phyloP scores from a whole-genome alignment of 306 rosid genomes.

The Vicia villosa region DNA sequence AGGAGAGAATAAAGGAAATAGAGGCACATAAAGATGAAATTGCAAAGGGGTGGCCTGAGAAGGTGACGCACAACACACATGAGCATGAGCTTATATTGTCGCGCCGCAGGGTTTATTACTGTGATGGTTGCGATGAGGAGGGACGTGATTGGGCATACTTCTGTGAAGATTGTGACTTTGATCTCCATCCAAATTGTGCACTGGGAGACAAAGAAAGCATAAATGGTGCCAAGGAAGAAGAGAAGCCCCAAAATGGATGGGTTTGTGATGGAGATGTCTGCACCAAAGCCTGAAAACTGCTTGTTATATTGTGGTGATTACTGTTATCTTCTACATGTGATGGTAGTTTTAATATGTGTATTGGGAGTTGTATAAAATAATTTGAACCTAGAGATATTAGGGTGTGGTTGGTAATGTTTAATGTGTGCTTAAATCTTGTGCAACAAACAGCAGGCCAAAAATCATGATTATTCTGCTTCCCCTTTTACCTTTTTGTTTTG shows the following conservation, averaged over 20 bases:
- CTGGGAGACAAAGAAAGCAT: constrained; percentile 40
- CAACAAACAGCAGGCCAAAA: neutral
- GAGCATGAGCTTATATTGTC: constrained; percentile 58
- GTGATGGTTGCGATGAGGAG: constrained; percentile 49
- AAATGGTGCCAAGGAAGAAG: constrained; percentile 38
- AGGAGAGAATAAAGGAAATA: constrained; percentile 50
- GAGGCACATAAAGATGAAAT: constrained; percentile 51
- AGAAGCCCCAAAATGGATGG: constrained; percentile 47
- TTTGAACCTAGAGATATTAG: neutral
- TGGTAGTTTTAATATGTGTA: neutral
- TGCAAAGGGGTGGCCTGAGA: constrained; percentile 74
- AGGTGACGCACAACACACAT: constrained; percentile 47
- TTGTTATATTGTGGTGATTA: neutral
- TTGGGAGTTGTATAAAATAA: constrained; percentile 18
- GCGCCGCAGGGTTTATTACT: constrained; percentile 36
- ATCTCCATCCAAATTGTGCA: constrained; percentile 71
- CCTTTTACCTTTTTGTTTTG: neutral
- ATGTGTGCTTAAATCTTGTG: neutral
- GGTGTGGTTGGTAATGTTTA: constrained; percentile 12
- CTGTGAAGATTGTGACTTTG: constrained; percentile 64
- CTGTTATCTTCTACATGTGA: neutral
- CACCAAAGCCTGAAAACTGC: constrained; percentile 40
- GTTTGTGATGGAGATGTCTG: constrained; percentile 67
- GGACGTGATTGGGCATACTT: constrained; percentile 61
- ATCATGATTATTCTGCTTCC: neutral